phyloP scores from a whole-genome alignment of 2,329 filamentous ascomycete genomes.

The Thielaviopsis euricoi region DNA sequence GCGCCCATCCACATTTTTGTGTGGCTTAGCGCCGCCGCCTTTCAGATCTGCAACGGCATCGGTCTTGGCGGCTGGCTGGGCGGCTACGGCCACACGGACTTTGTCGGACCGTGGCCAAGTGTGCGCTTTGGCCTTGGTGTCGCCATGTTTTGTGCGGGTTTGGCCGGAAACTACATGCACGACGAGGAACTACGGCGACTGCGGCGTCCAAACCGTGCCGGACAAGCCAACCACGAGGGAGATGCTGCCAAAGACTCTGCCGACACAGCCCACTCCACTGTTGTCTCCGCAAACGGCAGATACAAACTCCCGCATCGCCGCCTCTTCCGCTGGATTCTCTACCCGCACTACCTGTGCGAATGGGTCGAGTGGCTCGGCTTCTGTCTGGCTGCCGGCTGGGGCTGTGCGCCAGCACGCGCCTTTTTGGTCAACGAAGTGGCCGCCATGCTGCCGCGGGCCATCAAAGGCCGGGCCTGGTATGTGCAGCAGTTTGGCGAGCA shows the following conservation, averaged over 20 bases:
- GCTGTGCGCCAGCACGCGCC: slow-evolving; percentile 56
- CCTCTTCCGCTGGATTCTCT: slow-evolving; percentile 68
- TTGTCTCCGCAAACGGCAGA: too few relatives aligned
- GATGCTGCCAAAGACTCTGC: slow-evolving; percentile 13
- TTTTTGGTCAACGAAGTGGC: slow-evolving; percentile 77
- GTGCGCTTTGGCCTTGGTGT: slow-evolving; percentile 46
- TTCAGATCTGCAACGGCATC: slow-evolving; percentile 69
- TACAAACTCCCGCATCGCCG: slow-evolving; percentile 53
- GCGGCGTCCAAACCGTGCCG: slow-evolving; percentile 47
- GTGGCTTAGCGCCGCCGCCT: slow-evolving; percentile 45
- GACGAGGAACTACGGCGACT: slow-evolving; percentile 85
- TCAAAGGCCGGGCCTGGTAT: slow-evolving; percentile 76
- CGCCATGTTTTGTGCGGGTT: slow-evolving; percentile 57
- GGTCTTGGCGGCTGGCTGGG: slow-evolving; percentile 67
- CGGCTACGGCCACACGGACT: slow-evolving; percentile 43
- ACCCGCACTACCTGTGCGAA: slow-evolving; percentile 88
- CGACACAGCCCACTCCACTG: too few relatives aligned
- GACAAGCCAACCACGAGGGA: too few relatives aligned
- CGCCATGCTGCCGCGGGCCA: slow-evolving; percentile 78
- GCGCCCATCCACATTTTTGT: slow-evolving; percentile 66
- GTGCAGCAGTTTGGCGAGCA: slow-evolving; percentile 72
- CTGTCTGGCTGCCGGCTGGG: slow-evolving; percentile 54
- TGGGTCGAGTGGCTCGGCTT: slow-evolving; percentile 95
- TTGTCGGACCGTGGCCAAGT: slow-evolving; percentile 16
- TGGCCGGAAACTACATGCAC: slow-evolving; percentile 70